Percentiles rank a stretch among this genome's conserved stretches.
Conservation (phyloP, 805 yeast genomes). For the Saccharomycopsis sp. region DNA sequence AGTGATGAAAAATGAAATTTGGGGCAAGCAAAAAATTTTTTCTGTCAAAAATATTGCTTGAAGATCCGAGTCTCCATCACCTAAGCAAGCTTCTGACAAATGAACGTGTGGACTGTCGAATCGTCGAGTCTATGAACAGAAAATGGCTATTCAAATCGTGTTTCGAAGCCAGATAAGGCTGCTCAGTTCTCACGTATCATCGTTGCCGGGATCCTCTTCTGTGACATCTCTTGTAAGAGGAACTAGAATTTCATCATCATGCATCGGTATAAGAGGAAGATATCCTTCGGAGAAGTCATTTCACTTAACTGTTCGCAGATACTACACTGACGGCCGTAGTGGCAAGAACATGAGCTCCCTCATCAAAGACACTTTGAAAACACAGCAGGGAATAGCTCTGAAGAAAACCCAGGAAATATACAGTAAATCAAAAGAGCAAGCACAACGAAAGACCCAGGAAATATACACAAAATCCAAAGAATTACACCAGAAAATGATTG, state of each 20-base stretch:
- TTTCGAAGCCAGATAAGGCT: neutral
- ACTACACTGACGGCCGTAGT: neutral
- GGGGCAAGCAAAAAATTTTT: neutral
- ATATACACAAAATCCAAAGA: conserved; percentile 22
- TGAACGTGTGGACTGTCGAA: no score
- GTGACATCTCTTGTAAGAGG: neutral
- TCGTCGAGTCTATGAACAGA: neutral
- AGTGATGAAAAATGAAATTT: neutral
- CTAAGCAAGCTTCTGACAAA: no score
- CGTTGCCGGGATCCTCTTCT: neutral
- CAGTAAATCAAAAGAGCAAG: neutral
- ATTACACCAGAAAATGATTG: conserved; percentile 27
- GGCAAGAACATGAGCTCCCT: neutral
- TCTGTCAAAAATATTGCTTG: neutral
- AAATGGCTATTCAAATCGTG: neutral
- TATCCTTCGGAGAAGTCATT: no score
- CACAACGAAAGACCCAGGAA: neutral
- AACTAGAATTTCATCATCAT: neutral
- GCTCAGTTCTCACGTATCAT: neutral
- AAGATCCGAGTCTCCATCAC: no score
- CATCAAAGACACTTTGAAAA: neutral
- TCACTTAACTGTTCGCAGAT: neutral
- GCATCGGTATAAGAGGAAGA: no score
- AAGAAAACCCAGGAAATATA: neutral
- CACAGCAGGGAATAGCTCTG: neutral